Percentiles rank a stretch among this genome's conserved stretches.
Evolutionary conservation across 192 early-diverging fungal genomes (phyloP).

Genomic region (Backusella morwellensis): DNA sequence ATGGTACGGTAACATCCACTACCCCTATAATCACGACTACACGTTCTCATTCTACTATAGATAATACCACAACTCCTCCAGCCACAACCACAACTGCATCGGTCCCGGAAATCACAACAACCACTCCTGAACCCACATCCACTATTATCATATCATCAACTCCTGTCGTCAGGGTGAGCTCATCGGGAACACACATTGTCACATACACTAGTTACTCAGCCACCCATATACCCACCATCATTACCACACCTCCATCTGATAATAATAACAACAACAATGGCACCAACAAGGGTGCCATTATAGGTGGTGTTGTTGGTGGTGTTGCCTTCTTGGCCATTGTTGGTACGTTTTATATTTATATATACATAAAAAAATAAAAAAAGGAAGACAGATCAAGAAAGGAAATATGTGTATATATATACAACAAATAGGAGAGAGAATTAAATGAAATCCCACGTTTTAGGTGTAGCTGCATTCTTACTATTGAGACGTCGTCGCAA

Average conservation of each 20-base stretch:
- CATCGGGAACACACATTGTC: background rate
- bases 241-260: background rate
- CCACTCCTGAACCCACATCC: background rate
- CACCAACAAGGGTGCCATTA: background rate
- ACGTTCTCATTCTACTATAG: background rate
- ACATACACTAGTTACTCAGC: background rate
- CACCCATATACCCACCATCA: background rate
- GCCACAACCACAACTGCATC: background rate
- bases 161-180: background rate
- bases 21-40: background rate
- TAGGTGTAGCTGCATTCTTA: conserved; percentile 1
- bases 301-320: background rate
- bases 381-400: background rate
- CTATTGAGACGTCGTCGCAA: conserved; percentile 5
- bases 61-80: background rate
- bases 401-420: no score
- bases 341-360: background rate
- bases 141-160: background rate
- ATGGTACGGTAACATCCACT: background rate
- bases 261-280: background rate
- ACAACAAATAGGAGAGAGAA: background rate
- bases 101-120: background rate
- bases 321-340: background rate
- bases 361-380: no score
- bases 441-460: background rate